Conservation (phyloP, 768 basidiomycete genomes). For the Naganishia kalamii region DNA sequence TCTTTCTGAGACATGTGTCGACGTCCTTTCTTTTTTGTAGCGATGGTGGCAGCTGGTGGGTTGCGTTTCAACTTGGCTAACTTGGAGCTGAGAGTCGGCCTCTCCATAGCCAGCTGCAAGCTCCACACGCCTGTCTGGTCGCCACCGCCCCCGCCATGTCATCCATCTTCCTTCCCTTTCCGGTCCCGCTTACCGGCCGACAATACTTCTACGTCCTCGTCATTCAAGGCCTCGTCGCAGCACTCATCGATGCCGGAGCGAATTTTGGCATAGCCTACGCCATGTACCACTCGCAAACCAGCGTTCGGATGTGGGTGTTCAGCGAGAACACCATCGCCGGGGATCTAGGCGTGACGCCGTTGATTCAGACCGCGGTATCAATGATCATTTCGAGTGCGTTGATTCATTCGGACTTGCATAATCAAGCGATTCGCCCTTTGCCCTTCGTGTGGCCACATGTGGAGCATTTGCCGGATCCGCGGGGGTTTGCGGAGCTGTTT, state of each 20-base stretch:
- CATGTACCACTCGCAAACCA: conserved; percentile 30
- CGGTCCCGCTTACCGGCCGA: conserved; percentile 34
- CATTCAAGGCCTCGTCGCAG: conserved; percentile 40
- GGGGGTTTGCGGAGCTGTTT: conserved; percentile 18
- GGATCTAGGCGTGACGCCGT: conserved; percentile 12
- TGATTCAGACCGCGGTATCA: conserved; percentile 13
- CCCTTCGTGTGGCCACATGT: conserved; percentile 46
- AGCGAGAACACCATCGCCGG: conserved; percentile 41
- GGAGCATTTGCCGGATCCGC: conserved; percentile 41
- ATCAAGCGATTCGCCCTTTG: conserved; percentile 35
- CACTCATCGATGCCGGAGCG: conserved; percentile 42
- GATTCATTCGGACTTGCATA: conserved; percentile 46
- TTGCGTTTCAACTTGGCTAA: no score
- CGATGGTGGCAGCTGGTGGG: no score
- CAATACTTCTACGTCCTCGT: conserved; percentile 42
- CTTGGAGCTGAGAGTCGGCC: no score
- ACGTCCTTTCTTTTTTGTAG: no score
- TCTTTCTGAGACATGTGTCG: no score
- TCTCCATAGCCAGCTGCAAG: no score
- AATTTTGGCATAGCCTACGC: conserved; percentile 45
- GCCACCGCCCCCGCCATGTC: no score
- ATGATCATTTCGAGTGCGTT: conserved; percentile 48
- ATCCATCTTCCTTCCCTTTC: conserved; percentile 40
- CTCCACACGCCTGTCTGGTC: no score
- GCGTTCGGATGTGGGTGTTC: conserved; percentile 43